Evolutionary conservation across 1,139 yeast species (phyloP).

Genomic region (Entelexis paramagnoliae): DNA sequence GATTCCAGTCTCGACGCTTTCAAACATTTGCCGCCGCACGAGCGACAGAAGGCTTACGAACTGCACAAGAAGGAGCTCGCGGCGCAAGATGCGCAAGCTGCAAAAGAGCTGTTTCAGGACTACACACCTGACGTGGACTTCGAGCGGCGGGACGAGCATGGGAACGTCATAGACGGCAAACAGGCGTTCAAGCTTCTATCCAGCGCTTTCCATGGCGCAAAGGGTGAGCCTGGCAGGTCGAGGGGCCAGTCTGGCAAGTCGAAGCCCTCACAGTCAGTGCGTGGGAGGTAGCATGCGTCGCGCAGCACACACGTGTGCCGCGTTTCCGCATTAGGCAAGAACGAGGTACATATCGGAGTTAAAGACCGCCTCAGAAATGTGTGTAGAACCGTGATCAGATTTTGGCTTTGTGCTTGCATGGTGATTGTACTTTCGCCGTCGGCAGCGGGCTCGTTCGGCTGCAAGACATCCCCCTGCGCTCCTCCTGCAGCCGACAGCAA

Average conservation of each 20-base stretch:
- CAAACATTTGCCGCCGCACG: slow-evolving; percentile 30
- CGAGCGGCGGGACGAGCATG: slow-evolving; percentile 60
- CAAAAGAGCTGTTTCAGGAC: slow-evolving; percentile 33
- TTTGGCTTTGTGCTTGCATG: background rate
- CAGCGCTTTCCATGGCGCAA: slow-evolving; percentile 75
- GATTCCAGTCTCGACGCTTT: slow-evolving; percentile 32
- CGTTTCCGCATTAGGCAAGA: background rate
- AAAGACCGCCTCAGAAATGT: slow-evolving; percentile 1
- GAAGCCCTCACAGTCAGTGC: background rate
- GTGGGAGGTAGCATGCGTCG: background rate
- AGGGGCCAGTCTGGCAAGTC: no score
- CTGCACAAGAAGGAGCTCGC: slow-evolving; percentile 34
- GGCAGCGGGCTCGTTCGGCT: background rate
- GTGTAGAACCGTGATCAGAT: background rate
- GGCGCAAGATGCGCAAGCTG: slow-evolving; percentile 28
- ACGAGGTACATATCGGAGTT: background rate
- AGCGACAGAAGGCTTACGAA: slow-evolving; percentile 33
- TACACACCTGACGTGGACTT: slow-evolving; percentile 60
- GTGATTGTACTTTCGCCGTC: slow-evolving; percentile 5
- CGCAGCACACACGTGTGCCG: background rate
- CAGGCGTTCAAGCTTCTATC: slow-evolving; percentile 81
- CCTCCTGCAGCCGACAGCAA: background rate
- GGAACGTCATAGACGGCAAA: slow-evolving; percentile 52
- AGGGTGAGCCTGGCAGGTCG: background rate
- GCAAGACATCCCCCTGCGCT: background rate